phyloP scores from a whole-genome alignment of 2,329 filamentous ascomycete species.

The Alternaria sp. region DNA sequence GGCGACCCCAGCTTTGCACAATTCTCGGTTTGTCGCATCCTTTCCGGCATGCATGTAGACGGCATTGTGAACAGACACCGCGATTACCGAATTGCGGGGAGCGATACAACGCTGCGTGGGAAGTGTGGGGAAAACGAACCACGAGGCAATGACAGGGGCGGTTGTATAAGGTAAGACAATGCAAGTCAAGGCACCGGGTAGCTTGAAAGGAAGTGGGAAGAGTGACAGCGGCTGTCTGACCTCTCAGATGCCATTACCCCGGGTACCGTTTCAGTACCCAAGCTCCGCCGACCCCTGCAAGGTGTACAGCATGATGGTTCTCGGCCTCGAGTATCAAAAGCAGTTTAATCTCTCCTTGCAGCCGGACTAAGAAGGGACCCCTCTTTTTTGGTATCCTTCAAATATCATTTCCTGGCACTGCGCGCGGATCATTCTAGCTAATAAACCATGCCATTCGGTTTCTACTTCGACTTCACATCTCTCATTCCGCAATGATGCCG shows the following conservation, averaged over 20 bases:
- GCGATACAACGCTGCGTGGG: slow-evolving; percentile 32
- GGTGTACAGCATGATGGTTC: slow-evolving; percentile 43
- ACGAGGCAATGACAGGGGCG: slow-evolving; percentile 21
- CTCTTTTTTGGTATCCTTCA: slow-evolving; percentile 44
- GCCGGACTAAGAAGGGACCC: slow-evolving; percentile 44
- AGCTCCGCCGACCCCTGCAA: slow-evolving; percentile 46
- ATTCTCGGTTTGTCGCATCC: slow-evolving; percentile 10
- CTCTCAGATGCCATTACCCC: slow-evolving; percentile 31
- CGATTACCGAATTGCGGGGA: slow-evolving; percentile 41
- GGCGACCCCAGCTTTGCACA: slow-evolving; percentile 17
- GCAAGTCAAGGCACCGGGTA: slow-evolving; percentile 26
- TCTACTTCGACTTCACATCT: slow-evolving; percentile 40
- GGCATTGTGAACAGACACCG: slow-evolving; percentile 5
- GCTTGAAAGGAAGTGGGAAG: slow-evolving; percentile 34
- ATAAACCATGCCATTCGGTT: slow-evolving; percentile 44
- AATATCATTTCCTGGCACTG: slow-evolving; percentile 45
- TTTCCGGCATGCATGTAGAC: slow-evolving; percentile 1
- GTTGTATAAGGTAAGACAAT: slow-evolving; percentile 12
- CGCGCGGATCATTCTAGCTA: slow-evolving; percentile 35
- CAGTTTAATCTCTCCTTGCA: slow-evolving; percentile 48
- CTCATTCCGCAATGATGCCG: slow-evolving; percentile 45
- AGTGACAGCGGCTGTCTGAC: slow-evolving; percentile 27
- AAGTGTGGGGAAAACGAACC: slow-evolving; percentile 40
- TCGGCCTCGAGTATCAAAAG: slow-evolving; percentile 43
- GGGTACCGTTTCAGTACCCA: slow-evolving; percentile 39